Evolutionary conservation across 352 stramenopile species (phyloP), one percentile per base, ranked within the genome.

Genomic region (Globisporangium irregulare): DNA sequence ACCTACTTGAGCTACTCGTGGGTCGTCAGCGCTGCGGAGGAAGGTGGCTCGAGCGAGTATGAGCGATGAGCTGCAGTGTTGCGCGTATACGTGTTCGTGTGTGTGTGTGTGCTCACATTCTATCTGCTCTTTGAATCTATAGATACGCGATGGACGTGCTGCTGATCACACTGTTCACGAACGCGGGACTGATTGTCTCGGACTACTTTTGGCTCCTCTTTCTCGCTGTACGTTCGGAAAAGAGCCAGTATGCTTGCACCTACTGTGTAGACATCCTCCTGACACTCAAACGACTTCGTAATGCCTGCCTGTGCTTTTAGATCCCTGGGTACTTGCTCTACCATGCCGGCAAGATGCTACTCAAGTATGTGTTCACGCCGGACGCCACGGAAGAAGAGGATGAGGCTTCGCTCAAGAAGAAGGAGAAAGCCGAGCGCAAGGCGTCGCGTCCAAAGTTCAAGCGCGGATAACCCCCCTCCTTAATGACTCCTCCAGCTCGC

Each of bases 191-290:
- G 25, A 62, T 93, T 62, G 70, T 95, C 62, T 94, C 87, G 20
- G 86, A 90, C 75, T 96, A 95, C 82, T 96, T 94, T 64, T 96
- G 89, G 89, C 80, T 92, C 66, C 64, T 88, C 29, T 94, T 88
- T 72, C 77, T 96, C 51, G 80, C 83, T 43, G 81, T 91, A 80
- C 57, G 77, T 75, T n/a, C 8, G 32, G 3, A 3, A 3, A 29
- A n/a, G 5, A 6, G 1, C 27, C 5, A 3, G 57, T 53, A 38
- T 32, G 9, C 18, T 18, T 27, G 38, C 5, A 20, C 9, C 43
- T 8, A 50, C 6, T 50, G 43, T 8, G 43, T 22, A 18, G 43
- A 10, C 14, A 48, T 48, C 41, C 14, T 48, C 24, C 4, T 20
- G 10, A 29, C 3, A 43, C 27, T 67, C 20, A 29, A 48, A 48